A percentile compares a stretch with the other conserved stretches of the same genome.
These are phyloP conservation scores for Leptomonas seymouri DNA, from an alignment of 208 protist species.

Conservation along the genomic window DNA sequence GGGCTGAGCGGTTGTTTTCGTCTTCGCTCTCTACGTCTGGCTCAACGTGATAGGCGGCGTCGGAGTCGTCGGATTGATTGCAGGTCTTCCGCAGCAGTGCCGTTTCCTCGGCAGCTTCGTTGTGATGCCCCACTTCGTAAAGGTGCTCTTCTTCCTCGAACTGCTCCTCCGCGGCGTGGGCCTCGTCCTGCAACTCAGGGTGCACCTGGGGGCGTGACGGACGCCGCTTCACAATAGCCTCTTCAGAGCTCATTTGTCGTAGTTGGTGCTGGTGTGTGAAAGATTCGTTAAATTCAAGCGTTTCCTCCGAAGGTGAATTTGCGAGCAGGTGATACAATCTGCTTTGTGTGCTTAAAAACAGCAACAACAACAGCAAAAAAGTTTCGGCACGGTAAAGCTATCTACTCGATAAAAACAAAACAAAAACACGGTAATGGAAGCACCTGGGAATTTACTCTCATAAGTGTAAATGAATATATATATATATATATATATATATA, in stretches of 20 bases:
- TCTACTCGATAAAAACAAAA: slow-evolving; percentile 25
- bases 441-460: too few relatives aligned
- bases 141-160: neutral
- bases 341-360: too few relatives aligned
- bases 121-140: neutral
- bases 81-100: slow-evolving; percentile 3
- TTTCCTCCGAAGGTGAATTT: too few relatives aligned
- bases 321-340: too few relatives aligned
- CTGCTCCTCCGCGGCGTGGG: neutral
- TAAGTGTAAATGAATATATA: neutral
- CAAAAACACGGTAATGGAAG: too few relatives aligned
- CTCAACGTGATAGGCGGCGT: neutral
- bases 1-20: neutral
- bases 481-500: neutral
- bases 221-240: slow-evolving; percentile 12
- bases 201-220: slow-evolving; percentile 7
- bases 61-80: neutral
- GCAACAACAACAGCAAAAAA: too few relatives aligned
- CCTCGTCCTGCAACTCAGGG: neutral
- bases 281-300: neutral
- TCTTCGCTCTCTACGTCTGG: slow-evolving; percentile 9
- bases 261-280: neutral
- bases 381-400: too few relatives aligned
- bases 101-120: neutral
- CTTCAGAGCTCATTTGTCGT: slow-evolving; percentile 7